These are phyloP conservation scores for Escovopsis weberi DNA, from an alignment of 2,329 filamentous ascomycete species.

Conservation along the genomic window DNA sequence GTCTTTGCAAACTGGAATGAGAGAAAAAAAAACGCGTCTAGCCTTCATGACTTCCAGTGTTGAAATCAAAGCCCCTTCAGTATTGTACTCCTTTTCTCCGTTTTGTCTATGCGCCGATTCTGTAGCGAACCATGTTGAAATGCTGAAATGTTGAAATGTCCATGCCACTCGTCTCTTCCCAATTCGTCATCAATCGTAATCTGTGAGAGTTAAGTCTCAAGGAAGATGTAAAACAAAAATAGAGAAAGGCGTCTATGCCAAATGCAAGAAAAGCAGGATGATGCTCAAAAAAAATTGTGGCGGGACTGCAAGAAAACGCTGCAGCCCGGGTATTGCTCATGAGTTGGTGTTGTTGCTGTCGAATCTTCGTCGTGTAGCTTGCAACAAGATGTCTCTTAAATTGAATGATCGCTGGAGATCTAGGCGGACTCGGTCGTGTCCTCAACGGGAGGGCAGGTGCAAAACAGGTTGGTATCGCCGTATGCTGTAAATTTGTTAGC, in stretches of 20 bases:
- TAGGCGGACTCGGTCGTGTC: conserved; percentile 25
- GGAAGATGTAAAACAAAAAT: too few species aligned
- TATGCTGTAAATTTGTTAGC: conserved; percentile 42
- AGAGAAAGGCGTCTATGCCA: too few species aligned
- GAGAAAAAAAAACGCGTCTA: too few species aligned
- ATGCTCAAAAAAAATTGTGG: too few species aligned
- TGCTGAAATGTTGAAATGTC: neutral
- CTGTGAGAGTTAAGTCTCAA: too few species aligned
- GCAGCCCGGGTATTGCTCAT: neutral
- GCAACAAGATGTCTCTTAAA: neutral
- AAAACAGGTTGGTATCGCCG: conserved; percentile 87
- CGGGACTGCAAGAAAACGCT: too few species aligned
- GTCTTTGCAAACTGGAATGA: too few species aligned
- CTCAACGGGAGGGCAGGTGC: conserved; percentile 80
- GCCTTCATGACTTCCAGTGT: too few species aligned
- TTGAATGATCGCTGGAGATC: neutral
- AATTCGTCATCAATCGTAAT: too few species aligned
- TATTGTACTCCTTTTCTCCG: neutral
- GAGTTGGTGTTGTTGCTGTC: neutral
- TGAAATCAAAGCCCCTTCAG: too few species aligned
- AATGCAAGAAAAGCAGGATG: too few species aligned
- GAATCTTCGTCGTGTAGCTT: neutral
- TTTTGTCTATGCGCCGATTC: neutral
- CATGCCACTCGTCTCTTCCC: neutral
- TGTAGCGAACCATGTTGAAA: neutral